Evolutionary conservation across 1,284 basidiomycete genomes (phyloP).

Genomic region (Waitea zeae): DNA sequence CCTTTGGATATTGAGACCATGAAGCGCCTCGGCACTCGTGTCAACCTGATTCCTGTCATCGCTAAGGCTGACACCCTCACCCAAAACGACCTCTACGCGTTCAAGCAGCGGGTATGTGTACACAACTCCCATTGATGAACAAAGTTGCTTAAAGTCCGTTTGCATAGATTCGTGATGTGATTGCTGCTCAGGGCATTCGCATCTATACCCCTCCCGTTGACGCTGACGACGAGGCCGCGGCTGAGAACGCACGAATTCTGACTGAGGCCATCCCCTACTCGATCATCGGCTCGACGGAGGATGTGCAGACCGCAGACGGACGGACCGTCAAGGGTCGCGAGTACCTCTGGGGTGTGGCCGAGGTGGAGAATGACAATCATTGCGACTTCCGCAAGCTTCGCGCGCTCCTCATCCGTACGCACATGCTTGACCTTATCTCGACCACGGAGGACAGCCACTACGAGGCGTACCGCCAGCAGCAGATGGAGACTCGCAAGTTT

Average conservation of each 20-base stretch:
- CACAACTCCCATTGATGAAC: neutral
- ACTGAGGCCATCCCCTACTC: slow-evolving; percentile 92
- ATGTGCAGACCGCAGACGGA: slow-evolving; percentile 85
- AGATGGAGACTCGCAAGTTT: slow-evolving; percentile 99
- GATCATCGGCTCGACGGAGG: slow-evolving; percentile 94
- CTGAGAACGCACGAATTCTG: slow-evolving; percentile 82
- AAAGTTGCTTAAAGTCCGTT: slow-evolving; percentile 12
- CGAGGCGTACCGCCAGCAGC: slow-evolving; percentile 94
- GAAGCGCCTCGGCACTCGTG: slow-evolving; percentile 91
- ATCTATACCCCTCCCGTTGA: slow-evolving; percentile 93
- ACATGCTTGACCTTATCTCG: slow-evolving; percentile 96
- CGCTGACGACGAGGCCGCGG: slow-evolving; percentile 73
- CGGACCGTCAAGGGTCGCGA: slow-evolving; percentile 92
- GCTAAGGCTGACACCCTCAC: slow-evolving; percentile 96
- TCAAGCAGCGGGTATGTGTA: slow-evolving; percentile 95
- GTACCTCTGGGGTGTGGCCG: slow-evolving; percentile 99
- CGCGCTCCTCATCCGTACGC: slow-evolving; percentile 88
- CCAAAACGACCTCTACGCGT: slow-evolving; percentile 77
- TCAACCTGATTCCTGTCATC: slow-evolving; percentile 95
- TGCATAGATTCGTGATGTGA: slow-evolving; percentile 87
- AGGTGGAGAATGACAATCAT: slow-evolving; percentile 98
- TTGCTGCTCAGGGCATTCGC: slow-evolving; percentile 83
- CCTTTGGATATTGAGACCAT: slow-evolving; percentile 98
- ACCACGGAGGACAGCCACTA: slow-evolving; percentile 96
- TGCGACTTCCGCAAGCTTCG: slow-evolving; percentile 99